phyloP scores from a whole-genome alignment of 2,329 filamentous ascomycete genomes.

The Botrytis paeoniae region DNA sequence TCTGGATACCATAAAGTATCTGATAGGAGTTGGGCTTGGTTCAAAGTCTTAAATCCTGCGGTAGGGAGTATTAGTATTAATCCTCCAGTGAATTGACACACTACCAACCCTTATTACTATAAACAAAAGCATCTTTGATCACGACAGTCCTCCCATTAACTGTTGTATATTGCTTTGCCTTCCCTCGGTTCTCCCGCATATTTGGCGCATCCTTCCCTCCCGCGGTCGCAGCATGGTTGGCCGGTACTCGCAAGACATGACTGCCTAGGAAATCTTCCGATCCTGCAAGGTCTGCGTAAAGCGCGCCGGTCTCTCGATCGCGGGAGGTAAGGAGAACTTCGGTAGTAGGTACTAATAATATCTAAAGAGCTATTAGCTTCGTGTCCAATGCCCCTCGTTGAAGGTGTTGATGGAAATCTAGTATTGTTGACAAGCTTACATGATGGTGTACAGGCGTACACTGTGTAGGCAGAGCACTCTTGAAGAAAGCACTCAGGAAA shows the following conservation, averaged over 20 bases:
- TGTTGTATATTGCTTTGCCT: constrained; percentile 91
- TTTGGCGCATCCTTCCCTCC: constrained; percentile 60
- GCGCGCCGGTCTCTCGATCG: constrained; percentile 78
- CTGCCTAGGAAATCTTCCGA: constrained; percentile 95
- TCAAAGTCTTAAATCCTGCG: constrained; percentile 83
- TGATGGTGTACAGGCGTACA: constrained; percentile 89
- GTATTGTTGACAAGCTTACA: constrained; percentile 44
- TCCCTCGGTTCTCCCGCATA: constrained; percentile 81
- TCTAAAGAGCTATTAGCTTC: constrained; percentile 42
- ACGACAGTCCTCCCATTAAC: constrained; percentile 91
- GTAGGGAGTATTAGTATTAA: constrained; percentile 31
- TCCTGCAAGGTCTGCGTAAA: constrained; percentile 75
- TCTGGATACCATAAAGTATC: constrained; percentile 89
- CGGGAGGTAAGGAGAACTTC: constrained; percentile 85
- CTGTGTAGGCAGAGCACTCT: constrained; percentile 87
- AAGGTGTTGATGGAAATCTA: constrained; percentile 20
- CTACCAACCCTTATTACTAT: constrained; percentile 85
- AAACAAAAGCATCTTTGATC: constrained; percentile 88
- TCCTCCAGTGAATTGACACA: constrained; percentile 1
- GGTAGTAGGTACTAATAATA: constrained; percentile 89
- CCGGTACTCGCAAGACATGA: constrained; percentile 87
- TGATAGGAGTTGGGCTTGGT: constrained; percentile 80
- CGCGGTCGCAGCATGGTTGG: constrained; percentile 46
- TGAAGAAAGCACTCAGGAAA: constrained; percentile 97
- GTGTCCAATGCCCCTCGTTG: constrained; percentile 12